Evolutionary conservation across 345 rosid species (phyloP).

Genomic region (Salix caprea): DNA sequence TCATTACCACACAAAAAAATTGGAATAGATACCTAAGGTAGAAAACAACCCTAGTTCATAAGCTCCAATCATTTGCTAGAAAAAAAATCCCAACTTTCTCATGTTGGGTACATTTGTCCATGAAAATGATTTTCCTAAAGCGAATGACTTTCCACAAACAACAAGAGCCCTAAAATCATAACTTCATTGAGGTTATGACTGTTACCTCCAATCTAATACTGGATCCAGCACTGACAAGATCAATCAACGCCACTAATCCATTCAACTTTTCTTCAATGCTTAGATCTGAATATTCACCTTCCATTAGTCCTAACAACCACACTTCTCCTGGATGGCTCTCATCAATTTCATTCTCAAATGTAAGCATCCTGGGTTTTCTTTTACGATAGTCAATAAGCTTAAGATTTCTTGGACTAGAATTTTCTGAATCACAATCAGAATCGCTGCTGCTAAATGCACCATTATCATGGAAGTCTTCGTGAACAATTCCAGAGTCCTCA

Average conservation of each 20-base stretch:
- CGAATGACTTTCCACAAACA: not conserved
- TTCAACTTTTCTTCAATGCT: slow-evolving; percentile 82
- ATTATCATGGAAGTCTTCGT: slow-evolving; percentile 50
- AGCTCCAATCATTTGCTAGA: no score
- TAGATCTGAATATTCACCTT: slow-evolving; percentile 89
- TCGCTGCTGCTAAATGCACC: slow-evolving; percentile 48
- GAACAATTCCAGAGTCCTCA: slow-evolving; percentile 82
- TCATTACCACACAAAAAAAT: not conserved
- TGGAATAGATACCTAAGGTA: no score
- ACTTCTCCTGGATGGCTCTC: slow-evolving; percentile 91
- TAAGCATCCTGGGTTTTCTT: slow-evolving; percentile 40
- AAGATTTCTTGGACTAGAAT: slow-evolving; percentile 30
- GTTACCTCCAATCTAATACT: slow-evolving; percentile 77
- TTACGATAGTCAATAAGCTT: slow-evolving; percentile 24
- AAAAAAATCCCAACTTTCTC: no score
- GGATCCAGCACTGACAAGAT: slow-evolving; percentile 76
- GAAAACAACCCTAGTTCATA: no score
- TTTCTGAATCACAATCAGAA: slow-evolving; percentile 53
- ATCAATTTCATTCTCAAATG: slow-evolving; percentile 70
- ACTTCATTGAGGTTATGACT: not conserved
- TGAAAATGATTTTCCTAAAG: no score
- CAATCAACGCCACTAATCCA: slow-evolving; percentile 73
- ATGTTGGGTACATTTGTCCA: no score
- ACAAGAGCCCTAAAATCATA: not conserved
- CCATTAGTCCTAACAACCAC: slow-evolving; percentile 90